These are phyloP conservation scores for Yamadazyma triangularis DNA, from an alignment of 1,139 yeast genomes.

Conservation along the genomic window DNA sequence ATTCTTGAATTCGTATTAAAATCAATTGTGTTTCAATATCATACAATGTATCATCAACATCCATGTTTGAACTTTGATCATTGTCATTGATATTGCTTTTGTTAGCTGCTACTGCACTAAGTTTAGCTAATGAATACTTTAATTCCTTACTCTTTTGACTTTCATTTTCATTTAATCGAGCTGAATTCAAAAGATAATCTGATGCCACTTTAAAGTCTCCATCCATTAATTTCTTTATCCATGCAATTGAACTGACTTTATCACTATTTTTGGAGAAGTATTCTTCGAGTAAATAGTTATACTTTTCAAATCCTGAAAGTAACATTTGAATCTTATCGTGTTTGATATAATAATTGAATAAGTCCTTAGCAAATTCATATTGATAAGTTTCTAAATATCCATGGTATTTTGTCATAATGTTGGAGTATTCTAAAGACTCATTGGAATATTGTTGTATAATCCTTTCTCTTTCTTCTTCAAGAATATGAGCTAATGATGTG, in stretches of 20 bases:
- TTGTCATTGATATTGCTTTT: conserved; percentile 1
- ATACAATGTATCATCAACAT: conserved; percentile 22
- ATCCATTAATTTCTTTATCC: conserved; percentile 66
- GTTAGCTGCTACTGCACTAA: conserved; percentile 35
- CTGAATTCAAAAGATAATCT: conserved; percentile 37
- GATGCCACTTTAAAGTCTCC: conserved; percentile 51
- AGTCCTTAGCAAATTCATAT: conserved; percentile 61
- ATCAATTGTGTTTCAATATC: conserved; percentile 48
- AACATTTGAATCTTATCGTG: conserved; percentile 51
- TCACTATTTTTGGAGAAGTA: conserved; percentile 48
- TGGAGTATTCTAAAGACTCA: conserved; percentile 10
- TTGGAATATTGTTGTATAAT: conserved; percentile 22
- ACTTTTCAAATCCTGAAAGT: conserved; percentile 54
- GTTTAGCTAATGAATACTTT: conserved; percentile 68
- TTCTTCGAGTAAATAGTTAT: conserved; percentile 43
- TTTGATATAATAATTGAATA: conserved; percentile 58
- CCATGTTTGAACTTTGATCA: conserved; percentile 2
- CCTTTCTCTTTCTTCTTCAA: conserved; percentile 49
- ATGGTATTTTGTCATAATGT: conserved; percentile 32
- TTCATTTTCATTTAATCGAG: conserved; percentile 32
- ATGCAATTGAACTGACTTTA: conserved; percentile 56
- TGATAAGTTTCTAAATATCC: conserved; percentile 60
- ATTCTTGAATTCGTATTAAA: conserved; percentile 44
- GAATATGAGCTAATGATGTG: conserved; percentile 58
- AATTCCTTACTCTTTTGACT: conserved; percentile 47